Percentiles rank a stretch among this genome's conserved stretches.
Evolutionary conservation across 176 grass and related monocot genomes (phyloP).

Genomic region (Hordeum vulgare): DNA sequence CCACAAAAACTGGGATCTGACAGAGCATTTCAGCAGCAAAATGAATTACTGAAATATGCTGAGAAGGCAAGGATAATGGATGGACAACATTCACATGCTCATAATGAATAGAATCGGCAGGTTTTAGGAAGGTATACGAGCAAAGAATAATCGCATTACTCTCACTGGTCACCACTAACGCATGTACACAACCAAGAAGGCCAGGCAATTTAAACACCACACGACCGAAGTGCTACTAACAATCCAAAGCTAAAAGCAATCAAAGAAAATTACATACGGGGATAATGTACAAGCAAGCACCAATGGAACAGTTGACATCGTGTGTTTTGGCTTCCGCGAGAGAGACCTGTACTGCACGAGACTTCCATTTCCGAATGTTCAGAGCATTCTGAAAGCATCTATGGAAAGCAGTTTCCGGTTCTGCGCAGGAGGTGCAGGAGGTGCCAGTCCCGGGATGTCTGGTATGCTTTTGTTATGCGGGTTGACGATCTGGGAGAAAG

Average conservation of each 20-base stretch:
- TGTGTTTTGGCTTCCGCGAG: background rate
- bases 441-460: constrained; percentile 90
- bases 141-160: background rate
- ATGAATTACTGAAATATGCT: no score
- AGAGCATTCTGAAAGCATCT: constrained; percentile 32
- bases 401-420: constrained; percentile 64
- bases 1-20: no score
- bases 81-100: background rate
- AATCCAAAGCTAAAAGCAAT: constrained; percentile 19
- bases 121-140: background rate
- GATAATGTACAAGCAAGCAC: constrained; percentile 54
- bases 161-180: constrained; percentile 15
- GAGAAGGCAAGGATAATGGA: no score
- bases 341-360: background rate
- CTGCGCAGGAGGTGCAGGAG: constrained; percentile 91
- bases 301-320: constrained; percentile 34
- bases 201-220: background rate
- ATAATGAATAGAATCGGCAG: background rate
- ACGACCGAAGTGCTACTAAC: background rate
- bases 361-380: constrained; percentile 15
- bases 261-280: background rate
- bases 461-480: constrained; percentile 84
- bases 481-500: constrained; percentile 62
- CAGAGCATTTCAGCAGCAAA: no score
- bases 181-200: constrained; percentile 36